Conservation (phyloP, 176 grass and related monocot species). For the Aechmea fasciata region DNA sequence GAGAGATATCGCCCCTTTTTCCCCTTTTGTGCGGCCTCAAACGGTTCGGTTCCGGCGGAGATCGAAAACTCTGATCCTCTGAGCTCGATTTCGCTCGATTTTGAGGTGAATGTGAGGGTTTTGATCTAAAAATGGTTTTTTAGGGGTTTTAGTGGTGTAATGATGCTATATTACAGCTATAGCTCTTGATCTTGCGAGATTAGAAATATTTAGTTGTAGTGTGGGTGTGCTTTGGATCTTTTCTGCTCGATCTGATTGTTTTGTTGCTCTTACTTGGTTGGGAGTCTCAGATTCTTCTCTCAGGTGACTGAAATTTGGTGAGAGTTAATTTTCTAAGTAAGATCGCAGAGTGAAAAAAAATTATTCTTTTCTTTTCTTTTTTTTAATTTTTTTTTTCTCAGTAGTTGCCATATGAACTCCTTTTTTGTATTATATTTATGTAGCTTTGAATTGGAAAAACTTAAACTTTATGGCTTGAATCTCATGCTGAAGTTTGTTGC, state of each 20-base stretch:
- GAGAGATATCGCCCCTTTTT: conserved; percentile 5
- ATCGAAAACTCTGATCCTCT: conserved; percentile 23
- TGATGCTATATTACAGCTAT: not conserved
- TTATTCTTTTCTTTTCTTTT: too few species aligned
- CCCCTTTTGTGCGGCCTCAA: not conserved
- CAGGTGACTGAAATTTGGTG: too few species aligned
- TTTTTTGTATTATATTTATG: too few species aligned
- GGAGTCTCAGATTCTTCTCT: too few species aligned
- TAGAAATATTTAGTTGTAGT: conserved; percentile 14
- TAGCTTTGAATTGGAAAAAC: too few species aligned
- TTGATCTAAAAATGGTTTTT: conserved; percentile 10
- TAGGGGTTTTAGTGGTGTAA: not conserved
- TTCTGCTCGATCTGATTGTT: not conserved
- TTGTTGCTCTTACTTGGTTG: not conserved
- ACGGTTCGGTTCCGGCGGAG: not conserved
- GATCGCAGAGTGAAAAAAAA: too few species aligned
- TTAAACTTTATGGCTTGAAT: too few species aligned
- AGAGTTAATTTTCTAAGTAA: too few species aligned
- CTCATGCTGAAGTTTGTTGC: too few species aligned
- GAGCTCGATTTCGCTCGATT: conserved; percentile 10
- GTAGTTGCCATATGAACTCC: too few species aligned
- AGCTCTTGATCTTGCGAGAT: conserved; percentile 18
- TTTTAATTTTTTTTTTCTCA: too few species aligned
- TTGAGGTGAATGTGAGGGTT: conserved; percentile 9
- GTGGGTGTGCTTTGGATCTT: not conserved